These are phyloP conservation scores for Durusdinium trenchii DNA, from an alignment of 73 alveolate genomes.

Conservation along the genomic window DNA sequence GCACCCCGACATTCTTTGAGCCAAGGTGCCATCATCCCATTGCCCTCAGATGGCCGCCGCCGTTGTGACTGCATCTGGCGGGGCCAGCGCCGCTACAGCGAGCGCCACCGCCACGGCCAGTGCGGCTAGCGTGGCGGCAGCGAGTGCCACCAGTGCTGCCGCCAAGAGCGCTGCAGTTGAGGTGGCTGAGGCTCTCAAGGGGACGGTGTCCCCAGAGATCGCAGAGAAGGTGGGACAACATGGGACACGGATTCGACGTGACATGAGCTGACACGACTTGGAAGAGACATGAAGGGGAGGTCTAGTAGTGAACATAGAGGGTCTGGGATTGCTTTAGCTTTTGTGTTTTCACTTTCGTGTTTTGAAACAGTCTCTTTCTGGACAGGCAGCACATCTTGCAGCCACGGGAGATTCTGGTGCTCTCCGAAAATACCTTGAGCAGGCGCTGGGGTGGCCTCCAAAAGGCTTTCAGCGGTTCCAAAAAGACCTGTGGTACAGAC, in stretches of 20 bases:
- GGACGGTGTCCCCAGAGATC: background rate
- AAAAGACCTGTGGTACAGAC: background rate
- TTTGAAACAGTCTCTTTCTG: no score
- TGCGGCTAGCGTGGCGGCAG: background rate
- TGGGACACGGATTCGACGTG: no score
- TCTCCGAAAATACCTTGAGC: background rate
- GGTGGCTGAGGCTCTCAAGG: background rate
- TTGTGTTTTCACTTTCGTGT: no score
- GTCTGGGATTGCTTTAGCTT: no score
- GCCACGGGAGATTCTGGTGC: conserved; percentile 39
- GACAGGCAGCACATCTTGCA: conserved; percentile 4
- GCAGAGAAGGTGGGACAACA: background rate
- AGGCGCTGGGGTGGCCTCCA: background rate
- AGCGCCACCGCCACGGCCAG: no score
- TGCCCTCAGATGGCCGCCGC: conserved; percentile 26
- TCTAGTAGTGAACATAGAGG: no score
- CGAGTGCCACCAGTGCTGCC: background rate
- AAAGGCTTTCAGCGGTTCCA: background rate
- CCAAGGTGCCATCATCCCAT: background rate
- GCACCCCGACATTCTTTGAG: background rate
- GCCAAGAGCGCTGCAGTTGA: background rate
- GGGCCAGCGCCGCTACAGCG: background rate
- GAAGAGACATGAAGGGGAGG: no score
- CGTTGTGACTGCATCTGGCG: conserved; percentile 55
- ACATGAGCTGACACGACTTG: no score